A percentile compares a stretch with the other conserved stretches of the same genome.
These are phyloP conservation scores for Sarcodon aspratus DNA, from an alignment of 768 basidiomycete species.

Conservation along the genomic window DNA sequence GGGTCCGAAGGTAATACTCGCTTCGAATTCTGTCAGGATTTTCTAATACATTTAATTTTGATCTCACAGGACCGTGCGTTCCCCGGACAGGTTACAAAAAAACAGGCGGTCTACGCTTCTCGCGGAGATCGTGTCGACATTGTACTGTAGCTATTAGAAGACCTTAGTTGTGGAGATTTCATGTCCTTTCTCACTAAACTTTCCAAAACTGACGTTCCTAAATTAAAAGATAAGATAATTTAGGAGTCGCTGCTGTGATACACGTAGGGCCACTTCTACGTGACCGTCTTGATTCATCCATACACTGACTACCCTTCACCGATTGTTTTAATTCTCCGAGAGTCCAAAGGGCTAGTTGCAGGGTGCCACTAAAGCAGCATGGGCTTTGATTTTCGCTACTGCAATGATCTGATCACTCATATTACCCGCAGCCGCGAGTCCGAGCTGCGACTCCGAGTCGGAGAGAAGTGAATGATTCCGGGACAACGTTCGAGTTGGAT, in stretches of 20 bases:
- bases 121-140: constrained; percentile 8
- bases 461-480: no score
- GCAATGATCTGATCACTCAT: no score
- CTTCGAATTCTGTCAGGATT: no score
- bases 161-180: constrained; percentile 12
- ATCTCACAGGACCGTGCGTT: constrained; percentile 7
- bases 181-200: constrained; percentile 2
- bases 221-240: neutral
- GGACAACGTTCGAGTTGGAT: no score
- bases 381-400: no score
- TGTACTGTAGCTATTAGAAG: constrained; percentile 7
- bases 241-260: constrained; percentile 9
- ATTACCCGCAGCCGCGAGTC: no score
- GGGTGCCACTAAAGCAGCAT: no score
- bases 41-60: neutral
- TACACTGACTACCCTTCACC: no score
- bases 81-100: constrained; percentile 5
- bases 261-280: constrained; percentile 10
- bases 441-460: no score
- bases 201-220: neutral
- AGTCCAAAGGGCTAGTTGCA: no score
- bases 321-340: no score
- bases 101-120: constrained; percentile 6
- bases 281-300: constrained; percentile 2
- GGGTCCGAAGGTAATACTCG: constrained; percentile 29